Evolutionary conservation across 306 rosid genomes (phyloP).

Genomic region (Morella rubra): DNA sequence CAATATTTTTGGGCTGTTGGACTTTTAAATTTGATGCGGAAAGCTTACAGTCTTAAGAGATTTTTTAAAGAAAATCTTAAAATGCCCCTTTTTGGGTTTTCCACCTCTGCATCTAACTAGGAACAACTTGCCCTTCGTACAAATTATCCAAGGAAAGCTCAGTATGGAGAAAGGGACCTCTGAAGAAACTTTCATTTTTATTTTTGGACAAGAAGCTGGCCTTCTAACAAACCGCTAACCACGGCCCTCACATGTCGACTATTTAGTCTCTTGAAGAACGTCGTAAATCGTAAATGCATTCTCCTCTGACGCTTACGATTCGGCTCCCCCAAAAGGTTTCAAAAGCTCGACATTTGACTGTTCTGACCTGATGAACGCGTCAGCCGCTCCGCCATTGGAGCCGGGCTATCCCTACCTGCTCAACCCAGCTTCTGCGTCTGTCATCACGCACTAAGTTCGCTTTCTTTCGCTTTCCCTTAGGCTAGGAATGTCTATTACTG

Average conservation of each 20-base stretch:
- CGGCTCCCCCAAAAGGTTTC: slow-evolving; percentile 7
- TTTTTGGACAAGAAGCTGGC: background rate
- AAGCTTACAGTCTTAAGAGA: background rate
- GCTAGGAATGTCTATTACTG: background rate
- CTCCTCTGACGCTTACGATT: slow-evolving; percentile 26
- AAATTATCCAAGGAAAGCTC: slow-evolving; percentile 68
- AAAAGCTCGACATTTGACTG: slow-evolving; percentile 20
- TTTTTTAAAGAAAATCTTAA: background rate
- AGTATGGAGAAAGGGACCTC: slow-evolving; percentile 25
- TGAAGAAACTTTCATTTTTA: slow-evolving; percentile 26
- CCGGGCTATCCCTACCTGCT: slow-evolving; percentile 26
- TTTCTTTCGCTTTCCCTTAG: slow-evolving; percentile 18
- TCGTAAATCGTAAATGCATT: slow-evolving; percentile 5
- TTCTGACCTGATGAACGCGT: background rate
- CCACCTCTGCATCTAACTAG: background rate
- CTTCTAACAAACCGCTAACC: too few relatives aligned
- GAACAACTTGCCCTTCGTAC: slow-evolving; percentile 25
- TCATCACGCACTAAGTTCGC: slow-evolving; percentile 15
- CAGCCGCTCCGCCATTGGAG: slow-evolving; percentile 9
- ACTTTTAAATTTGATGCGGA: background rate
- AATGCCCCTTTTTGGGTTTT: background rate
- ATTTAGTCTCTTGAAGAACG: background rate
- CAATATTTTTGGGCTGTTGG: background rate
- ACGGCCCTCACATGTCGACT: too few relatives aligned
- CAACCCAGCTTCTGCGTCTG: slow-evolving; percentile 8